Evolutionary conservation across 1,284 basidiomycete species (phyloP).

Genomic region (Microbotryomycetes sp.): DNA sequence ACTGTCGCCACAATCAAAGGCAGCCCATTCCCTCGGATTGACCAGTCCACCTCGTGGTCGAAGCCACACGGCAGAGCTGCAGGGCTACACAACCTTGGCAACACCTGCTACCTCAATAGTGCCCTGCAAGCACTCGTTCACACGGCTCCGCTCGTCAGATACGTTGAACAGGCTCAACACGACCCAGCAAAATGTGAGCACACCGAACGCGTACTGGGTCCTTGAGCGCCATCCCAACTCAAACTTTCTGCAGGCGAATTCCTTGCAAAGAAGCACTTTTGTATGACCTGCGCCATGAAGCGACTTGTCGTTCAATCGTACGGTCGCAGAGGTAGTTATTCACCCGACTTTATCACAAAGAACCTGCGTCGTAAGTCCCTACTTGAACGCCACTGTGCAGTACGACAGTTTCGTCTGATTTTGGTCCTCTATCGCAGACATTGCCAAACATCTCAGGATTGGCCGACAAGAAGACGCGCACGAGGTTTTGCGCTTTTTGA

Average conservation of each 20-base stretch:
- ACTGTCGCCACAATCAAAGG: not conserved
- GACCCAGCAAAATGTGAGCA: slow-evolving; percentile 47
- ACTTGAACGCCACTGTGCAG: not conserved
- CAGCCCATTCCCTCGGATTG: slow-evolving; percentile 20
- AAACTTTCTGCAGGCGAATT: slow-evolving; percentile 31
- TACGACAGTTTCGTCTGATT: not conserved
- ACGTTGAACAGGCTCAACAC: slow-evolving; percentile 50
- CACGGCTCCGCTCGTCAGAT: slow-evolving; percentile 75
- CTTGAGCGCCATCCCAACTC: slow-evolving; percentile 26
- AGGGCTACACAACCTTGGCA: slow-evolving; percentile 84
- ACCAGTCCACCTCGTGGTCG: slow-evolving; percentile 33
- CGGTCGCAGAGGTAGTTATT: slow-evolving; percentile 1
- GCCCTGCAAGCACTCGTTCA: slow-evolving; percentile 89
- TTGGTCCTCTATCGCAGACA: slow-evolving; percentile 49
- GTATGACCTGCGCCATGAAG: slow-evolving; percentile 67
- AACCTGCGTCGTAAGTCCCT: slow-evolving; percentile 30
- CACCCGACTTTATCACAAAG: slow-evolving; percentile 24
- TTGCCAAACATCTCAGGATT: slow-evolving; percentile 81
- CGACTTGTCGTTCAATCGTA: slow-evolving; percentile 50
- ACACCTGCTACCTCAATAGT: slow-evolving; percentile 96
- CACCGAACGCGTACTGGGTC: slow-evolving; percentile 40
- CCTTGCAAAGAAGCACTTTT: slow-evolving; percentile 48
- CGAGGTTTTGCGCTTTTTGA: slow-evolving; percentile 90
- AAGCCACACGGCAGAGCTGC: slow-evolving; percentile 44
- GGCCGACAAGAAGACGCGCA: slow-evolving; percentile 98